phyloP scores from a whole-genome alignment of 345 rosid genomes.

The Eucalyptus cladocalyx region DNA sequence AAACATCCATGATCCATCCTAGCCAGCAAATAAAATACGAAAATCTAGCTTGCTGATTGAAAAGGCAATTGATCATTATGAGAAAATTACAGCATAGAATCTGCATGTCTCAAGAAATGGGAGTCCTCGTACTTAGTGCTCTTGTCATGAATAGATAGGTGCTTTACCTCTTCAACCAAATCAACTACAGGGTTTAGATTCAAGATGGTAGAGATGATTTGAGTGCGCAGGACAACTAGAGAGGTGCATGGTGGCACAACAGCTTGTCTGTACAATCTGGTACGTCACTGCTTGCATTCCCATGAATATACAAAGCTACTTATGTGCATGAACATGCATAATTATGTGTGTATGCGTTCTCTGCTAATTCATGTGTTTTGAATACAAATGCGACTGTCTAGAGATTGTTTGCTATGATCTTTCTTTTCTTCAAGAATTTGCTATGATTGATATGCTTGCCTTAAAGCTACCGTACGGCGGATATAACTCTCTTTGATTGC shows the following conservation, averaged over 20 bases:
- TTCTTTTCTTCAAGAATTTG: background rate
- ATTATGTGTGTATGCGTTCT: background rate
- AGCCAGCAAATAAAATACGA: background rate
- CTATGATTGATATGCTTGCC: background rate
- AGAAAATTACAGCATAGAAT: background rate
- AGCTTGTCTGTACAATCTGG: conserved; percentile 55
- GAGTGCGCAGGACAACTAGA: conserved; percentile 85
- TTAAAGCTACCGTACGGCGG: background rate
- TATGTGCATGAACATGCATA: background rate
- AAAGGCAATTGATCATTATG: background rate
- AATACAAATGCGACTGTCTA: background rate
- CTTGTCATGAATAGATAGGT: background rate
- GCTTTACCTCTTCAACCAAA: background rate
- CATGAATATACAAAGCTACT: background rate
- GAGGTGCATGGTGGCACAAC: conserved; percentile 95
- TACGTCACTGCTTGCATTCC: background rate
- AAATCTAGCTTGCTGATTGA: background rate
- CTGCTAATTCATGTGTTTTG: background rate
- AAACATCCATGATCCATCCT: background rate
- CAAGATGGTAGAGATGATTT: conserved; percentile 6
- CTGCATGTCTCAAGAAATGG: background rate
- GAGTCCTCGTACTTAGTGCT: background rate
- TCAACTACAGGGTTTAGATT: background rate
- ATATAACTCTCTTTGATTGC: background rate
- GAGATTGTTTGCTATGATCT: background rate